These are phyloP conservation scores for Dujonia santamariae DNA, from an alignment of 1,139 yeast genomes.

Conservation along the genomic window DNA sequence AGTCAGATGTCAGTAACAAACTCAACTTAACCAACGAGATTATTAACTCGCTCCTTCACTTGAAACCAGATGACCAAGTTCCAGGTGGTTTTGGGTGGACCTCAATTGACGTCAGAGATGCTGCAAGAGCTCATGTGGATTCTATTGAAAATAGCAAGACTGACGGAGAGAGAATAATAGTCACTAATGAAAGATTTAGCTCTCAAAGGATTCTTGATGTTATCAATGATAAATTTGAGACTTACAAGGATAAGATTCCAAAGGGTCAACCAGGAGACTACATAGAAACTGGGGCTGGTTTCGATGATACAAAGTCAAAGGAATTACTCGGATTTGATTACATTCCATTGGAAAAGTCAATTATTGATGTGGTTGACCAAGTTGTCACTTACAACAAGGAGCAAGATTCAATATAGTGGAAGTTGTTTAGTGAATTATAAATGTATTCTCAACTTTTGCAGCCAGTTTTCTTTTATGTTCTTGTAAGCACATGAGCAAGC, in stretches of 20 bases:
- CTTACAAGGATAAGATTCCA: too few relatives aligned
- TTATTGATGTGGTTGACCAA: too few relatives aligned
- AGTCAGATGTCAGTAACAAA: constrained; percentile 22
- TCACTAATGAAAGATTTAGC: constrained; percentile 30
- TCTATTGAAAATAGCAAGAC: constrained; percentile 32
- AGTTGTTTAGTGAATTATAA: too few relatives aligned
- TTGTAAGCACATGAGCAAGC: too few relatives aligned
- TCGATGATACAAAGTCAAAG: constrained; percentile 32
- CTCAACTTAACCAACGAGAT: constrained; percentile 36
- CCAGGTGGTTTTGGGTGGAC: constrained; percentile 6
- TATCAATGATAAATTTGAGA: constrained; percentile 14
- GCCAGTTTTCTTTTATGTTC: too few relatives aligned
- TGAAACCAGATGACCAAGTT: constrained; percentile 15
- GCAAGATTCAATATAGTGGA: too few relatives aligned
- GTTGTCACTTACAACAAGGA: too few relatives aligned
- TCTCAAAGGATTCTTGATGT: constrained; percentile 22
- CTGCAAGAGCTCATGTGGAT: constrained; percentile 35
- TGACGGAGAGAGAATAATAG: constrained; percentile 36
- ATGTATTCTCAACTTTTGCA: too few relatives aligned
- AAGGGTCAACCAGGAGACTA: constrained; percentile 34
- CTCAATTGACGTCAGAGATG: constrained; percentile 34
- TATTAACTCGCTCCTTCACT: constrained; percentile 21
- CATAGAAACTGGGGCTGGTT: too few relatives aligned
- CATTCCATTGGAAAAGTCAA: constrained; percentile 31
- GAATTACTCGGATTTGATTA: constrained; percentile 34